Evolutionary conservation across 441 rosid genomes (phyloP).

Genomic region (Hura crepitans): DNA sequence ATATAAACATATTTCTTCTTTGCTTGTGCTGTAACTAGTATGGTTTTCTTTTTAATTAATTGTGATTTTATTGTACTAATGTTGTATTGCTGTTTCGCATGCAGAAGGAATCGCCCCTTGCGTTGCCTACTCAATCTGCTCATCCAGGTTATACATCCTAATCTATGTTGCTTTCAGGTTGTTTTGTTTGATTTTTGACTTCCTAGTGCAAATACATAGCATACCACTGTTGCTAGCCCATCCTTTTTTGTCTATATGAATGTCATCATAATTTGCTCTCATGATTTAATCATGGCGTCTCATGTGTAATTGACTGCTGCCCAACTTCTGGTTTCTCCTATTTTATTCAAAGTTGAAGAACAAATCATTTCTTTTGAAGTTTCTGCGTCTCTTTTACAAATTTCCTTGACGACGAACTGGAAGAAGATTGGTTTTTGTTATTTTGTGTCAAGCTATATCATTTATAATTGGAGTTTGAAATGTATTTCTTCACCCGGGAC

Average conservation of each 20-base stretch:
- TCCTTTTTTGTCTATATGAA: neutral
- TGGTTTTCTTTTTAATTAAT: neutral
- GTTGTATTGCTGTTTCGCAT: slow-evolving; percentile 8
- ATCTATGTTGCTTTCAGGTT: neutral
- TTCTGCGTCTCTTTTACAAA: neutral
- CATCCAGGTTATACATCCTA: slow-evolving; percentile 69
- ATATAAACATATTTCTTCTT: no score
- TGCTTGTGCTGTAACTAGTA: neutral
- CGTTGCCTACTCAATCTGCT: slow-evolving; percentile 78
- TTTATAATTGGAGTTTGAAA: neutral
- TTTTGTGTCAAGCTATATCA: neutral
- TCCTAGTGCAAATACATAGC: no score
- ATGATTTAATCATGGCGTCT: neutral
- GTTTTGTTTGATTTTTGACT: neutral
- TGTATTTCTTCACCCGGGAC: neutral
- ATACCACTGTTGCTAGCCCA: neutral
- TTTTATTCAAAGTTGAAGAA: slow-evolving; percentile 1
- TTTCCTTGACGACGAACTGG: neutral
- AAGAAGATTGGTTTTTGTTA: neutral
- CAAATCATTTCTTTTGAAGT: neutral
- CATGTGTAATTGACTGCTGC: neutral
- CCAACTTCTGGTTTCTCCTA: neutral
- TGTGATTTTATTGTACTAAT: neutral
- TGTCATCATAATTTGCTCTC: neutral
- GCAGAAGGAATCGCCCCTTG: slow-evolving; percentile 87